Conservation (phyloP, 805 yeast genomes). For the Wickerhamiella kurtzmanii region DNA sequence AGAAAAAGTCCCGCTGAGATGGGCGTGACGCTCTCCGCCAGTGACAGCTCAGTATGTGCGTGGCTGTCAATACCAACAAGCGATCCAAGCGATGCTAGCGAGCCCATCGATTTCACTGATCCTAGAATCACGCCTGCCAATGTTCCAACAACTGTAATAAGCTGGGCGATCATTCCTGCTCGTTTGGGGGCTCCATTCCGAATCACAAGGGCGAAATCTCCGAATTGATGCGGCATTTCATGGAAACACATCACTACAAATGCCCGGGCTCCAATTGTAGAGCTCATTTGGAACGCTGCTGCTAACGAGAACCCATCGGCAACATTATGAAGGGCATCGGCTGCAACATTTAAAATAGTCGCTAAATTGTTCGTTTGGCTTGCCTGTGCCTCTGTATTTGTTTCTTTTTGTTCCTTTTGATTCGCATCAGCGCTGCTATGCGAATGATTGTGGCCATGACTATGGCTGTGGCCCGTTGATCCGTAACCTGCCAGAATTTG, state of each 20-base stretch:
- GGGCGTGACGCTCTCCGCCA: slow-evolving; percentile 47
- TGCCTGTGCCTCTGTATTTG: slow-evolving; percentile 8
- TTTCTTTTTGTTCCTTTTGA: slow-evolving; percentile 7
- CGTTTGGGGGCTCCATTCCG: slow-evolving; percentile 55
- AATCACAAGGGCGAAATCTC: slow-evolving; percentile 61
- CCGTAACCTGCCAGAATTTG: slow-evolving; percentile 16
- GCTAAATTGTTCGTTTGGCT: too few relatives aligned
- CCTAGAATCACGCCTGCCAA: slow-evolving; percentile 35
- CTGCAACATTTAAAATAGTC: slow-evolving; percentile 51
- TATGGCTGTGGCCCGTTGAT: slow-evolving; percentile 28
- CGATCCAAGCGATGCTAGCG: slow-evolving; percentile 14
- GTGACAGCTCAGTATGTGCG: slow-evolving; percentile 32
- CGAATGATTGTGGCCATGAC: slow-evolving; percentile 33
- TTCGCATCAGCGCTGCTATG: slow-evolving; percentile 17
- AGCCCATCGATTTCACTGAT: slow-evolving; percentile 23
- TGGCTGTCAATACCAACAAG: slow-evolving; percentile 23
- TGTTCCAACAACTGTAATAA: slow-evolving; percentile 52
- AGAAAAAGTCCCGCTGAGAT: slow-evolving; percentile 67
- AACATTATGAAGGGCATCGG: slow-evolving; percentile 61
- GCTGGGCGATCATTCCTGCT: slow-evolving; percentile 55
- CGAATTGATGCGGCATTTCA: slow-evolving; percentile 71
- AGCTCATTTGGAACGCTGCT: slow-evolving; percentile 50
- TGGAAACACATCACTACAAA: slow-evolving; percentile 60
- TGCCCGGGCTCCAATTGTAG: slow-evolving; percentile 51
- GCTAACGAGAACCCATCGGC: slow-evolving; percentile 69